A percentile compares a stretch with the other conserved stretches of the same genome.
phyloP scores from a whole-genome alignment of 495 filamentous ascomycete species.

The Pyrenopolyporus hunteri region DNA sequence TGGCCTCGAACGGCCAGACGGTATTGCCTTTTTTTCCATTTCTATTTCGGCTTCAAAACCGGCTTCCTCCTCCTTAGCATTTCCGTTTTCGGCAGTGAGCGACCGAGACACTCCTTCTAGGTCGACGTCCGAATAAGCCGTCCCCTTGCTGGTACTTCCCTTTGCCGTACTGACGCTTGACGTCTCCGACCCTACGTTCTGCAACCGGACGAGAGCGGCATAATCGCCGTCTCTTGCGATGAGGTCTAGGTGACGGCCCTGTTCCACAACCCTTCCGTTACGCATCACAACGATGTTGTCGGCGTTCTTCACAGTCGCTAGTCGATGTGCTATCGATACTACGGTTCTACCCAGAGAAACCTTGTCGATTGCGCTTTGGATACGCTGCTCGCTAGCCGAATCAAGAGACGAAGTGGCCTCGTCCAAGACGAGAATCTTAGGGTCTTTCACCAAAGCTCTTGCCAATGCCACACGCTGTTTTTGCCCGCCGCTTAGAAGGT shows the following conservation, averaged over 20 bases:
- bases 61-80: slow-evolving; percentile 1
- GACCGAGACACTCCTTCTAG: slow-evolving; percentile 48
- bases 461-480: slow-evolving; percentile 68
- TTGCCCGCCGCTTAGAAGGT: slow-evolving; percentile 62
- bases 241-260: slow-evolving; percentile 57
- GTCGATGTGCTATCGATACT: slow-evolving; percentile 74
- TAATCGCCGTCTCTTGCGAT: slow-evolving; percentile 47
- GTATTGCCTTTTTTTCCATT: slow-evolving; percentile 11
- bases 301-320: slow-evolving; percentile 67
- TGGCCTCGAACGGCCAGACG: slow-evolving; percentile 14
- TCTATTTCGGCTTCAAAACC: slow-evolving; percentile 2
- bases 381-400: slow-evolving; percentile 59
- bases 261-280: slow-evolving; percentile 60
- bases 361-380: slow-evolving; percentile 57
- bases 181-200: slow-evolving; percentile 40
- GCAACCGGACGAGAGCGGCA: slow-evolving; percentile 48
- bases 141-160: slow-evolving; percentile 17
- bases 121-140: slow-evolving; percentile 30
- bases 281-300: slow-evolving; percentile 68
- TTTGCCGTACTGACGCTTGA: slow-evolving; percentile 38
- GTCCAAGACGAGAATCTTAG: slow-evolving; percentile 58
- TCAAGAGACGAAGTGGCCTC: slow-evolving; percentile 63
- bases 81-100: slow-evolving; percentile 17
- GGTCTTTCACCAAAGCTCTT: slow-evolving; percentile 55
- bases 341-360: slow-evolving; percentile 63